A percentile compares a stretch with the other conserved stretches of the same genome.
These are phyloP conservation scores for Cryptosporidium ryanae DNA, from an alignment of 169 alveolate genomes.

Conservation along the genomic window DNA sequence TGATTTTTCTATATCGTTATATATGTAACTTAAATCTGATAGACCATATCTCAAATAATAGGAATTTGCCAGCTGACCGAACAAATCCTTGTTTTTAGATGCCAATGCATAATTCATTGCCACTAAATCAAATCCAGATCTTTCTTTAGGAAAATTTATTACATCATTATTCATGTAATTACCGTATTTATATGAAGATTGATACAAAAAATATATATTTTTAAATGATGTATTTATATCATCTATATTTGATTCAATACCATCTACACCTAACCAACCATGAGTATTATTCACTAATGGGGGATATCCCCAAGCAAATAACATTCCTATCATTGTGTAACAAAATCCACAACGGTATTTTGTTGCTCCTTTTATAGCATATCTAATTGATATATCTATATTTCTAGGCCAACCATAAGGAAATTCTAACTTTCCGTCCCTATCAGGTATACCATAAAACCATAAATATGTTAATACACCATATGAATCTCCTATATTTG, in stretches of 20 bases:
- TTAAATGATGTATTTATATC: not conserved
- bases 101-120: conserved; percentile 77
- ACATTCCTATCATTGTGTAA: conserved; percentile 82
- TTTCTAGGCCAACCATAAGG: conserved; percentile 89
- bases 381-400: conserved; percentile 78
- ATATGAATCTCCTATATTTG: conserved; percentile 53
- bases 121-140: conserved; percentile 80
- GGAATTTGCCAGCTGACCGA: conserved; percentile 80
- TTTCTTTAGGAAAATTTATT: conserved; percentile 39
- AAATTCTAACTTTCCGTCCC: conserved; percentile 81
- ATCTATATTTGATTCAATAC: conserved; percentile 1
- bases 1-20: conserved; percentile 75
- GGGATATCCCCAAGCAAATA: conserved; percentile 86
- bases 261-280: conserved; percentile 60
- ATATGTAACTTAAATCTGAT: conserved; percentile 73
- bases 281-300: conserved; percentile 81
- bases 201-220: conserved; percentile 55
- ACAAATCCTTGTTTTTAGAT: conserved; percentile 77
- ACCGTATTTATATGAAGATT: conserved; percentile 31
- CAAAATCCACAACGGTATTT: conserved; percentile 84
- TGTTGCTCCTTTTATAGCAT: conserved; percentile 82
- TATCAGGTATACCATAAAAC: conserved; percentile 83
- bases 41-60: conserved; percentile 81
- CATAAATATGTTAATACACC: conserved; percentile 84
- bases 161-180: conserved; percentile 11